Evolutionary conservation across 2,329 filamentous ascomycete species (phyloP).

Genomic region (Fusarium zealandicum): DNA sequence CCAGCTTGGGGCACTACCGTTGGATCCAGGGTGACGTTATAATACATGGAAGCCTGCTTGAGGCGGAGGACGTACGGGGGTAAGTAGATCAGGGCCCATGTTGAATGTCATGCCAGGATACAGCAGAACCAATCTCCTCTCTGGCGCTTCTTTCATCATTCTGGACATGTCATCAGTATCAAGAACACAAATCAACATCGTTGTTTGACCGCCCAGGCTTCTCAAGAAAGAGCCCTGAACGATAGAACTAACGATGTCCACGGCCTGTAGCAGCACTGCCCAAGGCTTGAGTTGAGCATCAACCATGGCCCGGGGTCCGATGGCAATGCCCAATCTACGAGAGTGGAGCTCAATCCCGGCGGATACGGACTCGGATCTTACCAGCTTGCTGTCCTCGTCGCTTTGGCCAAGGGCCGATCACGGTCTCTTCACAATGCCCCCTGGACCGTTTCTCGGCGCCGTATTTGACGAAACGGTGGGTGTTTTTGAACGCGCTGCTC

Average conservation of each 20-base stretch:
- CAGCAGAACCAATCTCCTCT: slow-evolving; percentile 1
- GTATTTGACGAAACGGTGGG: slow-evolving; percentile 1
- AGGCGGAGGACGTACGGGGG: slow-evolving; percentile 1
- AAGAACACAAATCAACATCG: no score
- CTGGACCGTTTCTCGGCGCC: neutral
- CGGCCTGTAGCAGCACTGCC: neutral
- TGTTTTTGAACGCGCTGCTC: neutral
- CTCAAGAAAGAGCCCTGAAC: no score
- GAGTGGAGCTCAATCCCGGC: slow-evolving; percentile 4
- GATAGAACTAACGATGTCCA: no score
- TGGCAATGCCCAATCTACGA: slow-evolving; percentile 2
- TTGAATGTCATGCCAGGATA: neutral
- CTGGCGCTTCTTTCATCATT: neutral
- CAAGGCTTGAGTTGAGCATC: neutral
- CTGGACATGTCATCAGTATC: no score
- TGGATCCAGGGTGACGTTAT: slow-evolving; percentile 4
- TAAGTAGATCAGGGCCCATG: neutral
- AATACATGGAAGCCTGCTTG: no score
- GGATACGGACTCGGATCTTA: slow-evolving; percentile 16
- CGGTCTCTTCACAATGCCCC: neutral
- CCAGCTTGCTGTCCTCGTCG: neutral
- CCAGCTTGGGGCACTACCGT: neutral
- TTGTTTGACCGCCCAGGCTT: neutral
- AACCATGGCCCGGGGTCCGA: neutral
- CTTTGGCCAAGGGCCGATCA: neutral